phyloP scores from a whole-genome alignment of 805 yeast genomes.

The Deakozyma indianensis region DNA sequence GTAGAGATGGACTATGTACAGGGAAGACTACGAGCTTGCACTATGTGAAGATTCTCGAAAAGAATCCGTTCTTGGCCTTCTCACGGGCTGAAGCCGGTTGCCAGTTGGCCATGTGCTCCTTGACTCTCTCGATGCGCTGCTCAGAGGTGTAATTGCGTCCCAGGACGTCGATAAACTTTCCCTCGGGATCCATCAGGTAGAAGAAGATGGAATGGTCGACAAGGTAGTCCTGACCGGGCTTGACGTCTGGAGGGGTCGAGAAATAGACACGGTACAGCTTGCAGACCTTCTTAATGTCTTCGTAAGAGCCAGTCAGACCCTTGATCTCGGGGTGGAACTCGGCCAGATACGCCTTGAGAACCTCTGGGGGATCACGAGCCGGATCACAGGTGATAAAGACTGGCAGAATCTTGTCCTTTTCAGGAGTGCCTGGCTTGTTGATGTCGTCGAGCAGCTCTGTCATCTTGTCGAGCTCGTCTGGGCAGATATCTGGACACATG shows the following conservation, averaged over 20 bases:
- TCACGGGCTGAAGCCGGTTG: slow-evolving; percentile 29
- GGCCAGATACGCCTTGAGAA: slow-evolving; percentile 61
- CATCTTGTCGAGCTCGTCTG: slow-evolving; percentile 90
- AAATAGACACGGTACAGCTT: slow-evolving; percentile 88
- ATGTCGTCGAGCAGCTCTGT: slow-evolving; percentile 57
- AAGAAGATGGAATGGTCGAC: slow-evolving; percentile 97
- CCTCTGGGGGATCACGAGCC: slow-evolving; percentile 80
- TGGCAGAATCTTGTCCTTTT: slow-evolving; percentile 43
- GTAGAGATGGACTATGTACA: too few species aligned
- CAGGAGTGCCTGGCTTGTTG: slow-evolving; percentile 27
- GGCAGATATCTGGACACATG: slow-evolving; percentile 97
- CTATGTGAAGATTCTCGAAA: background rate
- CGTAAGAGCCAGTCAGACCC: slow-evolving; percentile 87
- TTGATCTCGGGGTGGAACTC: slow-evolving; percentile 85
- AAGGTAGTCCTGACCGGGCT: slow-evolving; percentile 90
- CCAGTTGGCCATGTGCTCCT: slow-evolving; percentile 60
- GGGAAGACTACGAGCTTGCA: too few species aligned
- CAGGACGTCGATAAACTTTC: slow-evolving; percentile 83
- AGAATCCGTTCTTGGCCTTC: background rate
- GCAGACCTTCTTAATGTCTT: slow-evolving; percentile 70
- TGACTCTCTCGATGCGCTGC: slow-evolving; percentile 64
- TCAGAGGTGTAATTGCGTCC: slow-evolving; percentile 81
- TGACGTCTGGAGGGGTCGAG: slow-evolving; percentile 89
- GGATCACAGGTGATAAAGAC: slow-evolving; percentile 95
- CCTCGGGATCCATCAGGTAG: slow-evolving; percentile 97